These are phyloP conservation scores for Saccharomycopsis hybrid DNA, from an alignment of 1,139 yeast genomes.

Conservation along the genomic window DNA sequence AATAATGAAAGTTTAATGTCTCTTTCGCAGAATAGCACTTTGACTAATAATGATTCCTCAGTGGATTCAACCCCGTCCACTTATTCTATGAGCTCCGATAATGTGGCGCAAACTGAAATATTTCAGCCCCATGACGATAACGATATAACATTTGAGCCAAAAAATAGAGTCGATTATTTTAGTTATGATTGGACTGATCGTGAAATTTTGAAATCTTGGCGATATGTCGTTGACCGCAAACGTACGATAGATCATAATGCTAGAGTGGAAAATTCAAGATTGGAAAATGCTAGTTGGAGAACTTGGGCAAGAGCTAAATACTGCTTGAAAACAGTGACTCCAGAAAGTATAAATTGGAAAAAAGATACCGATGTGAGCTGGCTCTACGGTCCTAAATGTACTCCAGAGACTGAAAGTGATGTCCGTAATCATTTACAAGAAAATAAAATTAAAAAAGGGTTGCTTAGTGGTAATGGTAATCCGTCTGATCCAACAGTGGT, in stretches of 20 bases:
- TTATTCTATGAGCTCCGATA: not conserved
- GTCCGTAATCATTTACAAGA: constrained; percentile 22
- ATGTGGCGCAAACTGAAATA: too few relatives aligned
- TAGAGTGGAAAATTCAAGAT: constrained; percentile 67
- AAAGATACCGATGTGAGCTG: constrained; percentile 77
- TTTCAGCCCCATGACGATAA: constrained; percentile 73
- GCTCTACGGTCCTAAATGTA: constrained; percentile 56
- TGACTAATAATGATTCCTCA: constrained; percentile 13
- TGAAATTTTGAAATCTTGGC: constrained; percentile 91
- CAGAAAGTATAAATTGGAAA: constrained; percentile 71
- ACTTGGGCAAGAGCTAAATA: constrained; percentile 80
- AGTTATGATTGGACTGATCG: constrained; percentile 94
- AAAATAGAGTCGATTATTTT: constrained; percentile 86
- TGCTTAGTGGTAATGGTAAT: constrained; percentile 24
- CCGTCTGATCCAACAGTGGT: constrained; percentile 22
- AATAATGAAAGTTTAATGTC: too few relatives aligned
- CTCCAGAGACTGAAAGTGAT: constrained; percentile 20
- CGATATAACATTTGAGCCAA: constrained; percentile 73
- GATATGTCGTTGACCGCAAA: constrained; percentile 58
- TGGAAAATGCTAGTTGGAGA: constrained; percentile 81
- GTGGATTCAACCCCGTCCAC: constrained; percentile 8
- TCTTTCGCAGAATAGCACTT: too few relatives aligned
- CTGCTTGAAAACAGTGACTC: constrained; percentile 59
- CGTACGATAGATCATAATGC: constrained; percentile 55
- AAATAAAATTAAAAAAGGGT: constrained; percentile 9